A percentile compares a stretch with the other conserved stretches of the same genome.
Evolutionary conservation across 768 basidiomycete genomes (phyloP).

Genomic region (Tylopilus intermedius): DNA sequence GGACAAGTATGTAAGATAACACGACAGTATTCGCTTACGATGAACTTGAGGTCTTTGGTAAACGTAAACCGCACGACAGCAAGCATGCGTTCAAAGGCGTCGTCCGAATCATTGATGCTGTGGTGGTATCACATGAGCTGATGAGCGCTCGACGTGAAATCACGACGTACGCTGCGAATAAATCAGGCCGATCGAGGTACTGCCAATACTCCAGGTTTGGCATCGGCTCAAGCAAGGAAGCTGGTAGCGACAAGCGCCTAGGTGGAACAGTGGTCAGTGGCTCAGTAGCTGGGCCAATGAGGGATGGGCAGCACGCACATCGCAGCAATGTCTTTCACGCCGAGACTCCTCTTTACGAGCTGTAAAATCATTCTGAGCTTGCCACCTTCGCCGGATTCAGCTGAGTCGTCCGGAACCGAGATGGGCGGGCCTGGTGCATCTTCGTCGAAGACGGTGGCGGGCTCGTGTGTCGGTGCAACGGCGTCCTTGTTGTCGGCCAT

Average conservation of each 20-base stretch:
- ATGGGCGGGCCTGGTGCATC: slow-evolving; percentile 54
- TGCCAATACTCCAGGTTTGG: slow-evolving; percentile 98
- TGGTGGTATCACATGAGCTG: slow-evolving; percentile 2
- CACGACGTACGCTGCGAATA: slow-evolving; percentile 81
- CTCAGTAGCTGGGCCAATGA: slow-evolving; percentile 2
- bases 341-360: slow-evolving; percentile 85
- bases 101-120: slow-evolving; percentile 88
- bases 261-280: slow-evolving; percentile 13
- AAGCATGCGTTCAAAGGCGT: slow-evolving; percentile 95
- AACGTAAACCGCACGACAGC: slow-evolving; percentile 84
- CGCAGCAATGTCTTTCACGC: slow-evolving; percentile 91
- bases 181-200: slow-evolving; percentile 85
- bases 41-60: slow-evolving; percentile 90
- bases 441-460: slow-evolving; percentile 34
- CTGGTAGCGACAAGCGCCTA: slow-evolving; percentile 90
- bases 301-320: slow-evolving; percentile 52
- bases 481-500: slow-evolving; percentile 21
- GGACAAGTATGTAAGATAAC: not conserved
- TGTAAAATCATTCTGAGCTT: slow-evolving; percentile 92
- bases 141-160: not conserved
- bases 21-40: slow-evolving; percentile 45
- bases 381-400: slow-evolving; percentile 77
- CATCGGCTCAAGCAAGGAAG: slow-evolving; percentile 87
- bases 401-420: slow-evolving; percentile 66
- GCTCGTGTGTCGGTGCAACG: slow-evolving; percentile 5